Evolutionary conservation across 306 rosid species (phyloP).

Genomic region (Rosa rugosa): DNA sequence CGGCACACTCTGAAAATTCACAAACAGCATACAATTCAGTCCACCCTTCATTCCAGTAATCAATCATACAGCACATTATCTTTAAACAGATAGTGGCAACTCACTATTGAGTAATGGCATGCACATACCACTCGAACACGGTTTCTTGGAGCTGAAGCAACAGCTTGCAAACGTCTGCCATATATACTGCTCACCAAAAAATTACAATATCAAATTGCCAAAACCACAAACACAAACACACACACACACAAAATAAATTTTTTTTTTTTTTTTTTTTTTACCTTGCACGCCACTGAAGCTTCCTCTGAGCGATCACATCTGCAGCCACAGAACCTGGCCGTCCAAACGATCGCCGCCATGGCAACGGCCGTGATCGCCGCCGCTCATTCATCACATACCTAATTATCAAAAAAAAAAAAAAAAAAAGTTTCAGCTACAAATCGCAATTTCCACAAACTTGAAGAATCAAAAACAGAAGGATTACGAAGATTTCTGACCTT

Average conservation of each 20-base stretch:
- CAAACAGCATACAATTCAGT: background rate
- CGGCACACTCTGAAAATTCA: conserved; percentile 24
- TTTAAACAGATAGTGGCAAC: background rate
- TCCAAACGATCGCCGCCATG: conserved; percentile 64
- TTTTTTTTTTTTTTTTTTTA: too few relatives aligned
- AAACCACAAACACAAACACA: background rate
- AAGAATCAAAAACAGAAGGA: conserved; percentile 7
- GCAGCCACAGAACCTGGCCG: conserved; percentile 36
- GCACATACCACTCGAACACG: conserved; percentile 34
- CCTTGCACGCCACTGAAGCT: conserved; percentile 65
- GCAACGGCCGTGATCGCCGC: conserved; percentile 37
- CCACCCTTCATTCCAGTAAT: too few relatives aligned
- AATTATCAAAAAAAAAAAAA: background rate
- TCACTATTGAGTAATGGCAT: background rate
- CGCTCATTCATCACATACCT: conserved; percentile 33
- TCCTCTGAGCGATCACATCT: conserved; percentile 40
- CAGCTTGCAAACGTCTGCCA: conserved; percentile 31
- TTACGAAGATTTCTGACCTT: conserved; percentile 10
- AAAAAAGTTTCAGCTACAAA: background rate
- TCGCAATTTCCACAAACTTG: background rate
- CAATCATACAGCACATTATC: background rate
- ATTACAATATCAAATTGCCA: background rate
- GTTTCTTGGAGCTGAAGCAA: conserved; percentile 29
- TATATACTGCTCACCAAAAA: conserved; percentile 32
- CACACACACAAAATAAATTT: too few relatives aligned